Base-by-base conservation (phyloP, 1,284 basidiomycete genomes). In the Boletus sp. region DNA sequence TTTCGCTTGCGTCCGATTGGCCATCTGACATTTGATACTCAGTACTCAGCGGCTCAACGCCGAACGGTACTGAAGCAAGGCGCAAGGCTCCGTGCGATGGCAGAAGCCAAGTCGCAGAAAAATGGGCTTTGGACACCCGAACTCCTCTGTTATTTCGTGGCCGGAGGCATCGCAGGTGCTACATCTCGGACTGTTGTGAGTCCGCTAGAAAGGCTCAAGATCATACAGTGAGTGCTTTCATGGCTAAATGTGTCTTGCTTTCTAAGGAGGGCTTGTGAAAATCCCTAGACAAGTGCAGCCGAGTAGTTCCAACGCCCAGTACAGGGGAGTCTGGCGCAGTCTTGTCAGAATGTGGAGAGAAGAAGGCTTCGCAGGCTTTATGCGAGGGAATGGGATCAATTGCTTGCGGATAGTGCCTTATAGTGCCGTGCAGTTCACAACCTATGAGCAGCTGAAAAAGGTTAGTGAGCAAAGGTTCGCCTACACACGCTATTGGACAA, bases 301-400 rank as follows among this genome's bases (percentile, higher is more conserved):
- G 17, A 72, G 69, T 22, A 66, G 74, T 17, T 76, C 80, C 2
- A 72, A 81, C 57, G 68, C 71, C 34, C 84, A 87, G 55, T 94
- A 94, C 68, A 81, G 76, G 57, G 89, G 90, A 22, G 88, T 94
- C 41, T 93, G 87, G 86, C 69, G 79, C 19, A 87, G 84, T 58
- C 75, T 94, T 38, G 73, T 77, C 40, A 79, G 91, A 49, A 96
- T 96, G 85, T 95, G 91, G 88, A 74, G 75, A 57, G 92, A 95
- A 64, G 94, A 97, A 68, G 94, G 94, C 2, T 88, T 94, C 67
- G 78, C 72, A 58, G 94, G 94, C 3, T 94, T 84, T 67, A 94
- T 96, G 92, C 78, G 92, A 57, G 88, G 88, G 13, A 90, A 89
- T 63, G 93, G 92, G 13, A 91, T 95, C 65, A 97, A 97, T 67